Evolutionary conservation across 2,329 filamentous ascomycete species (phyloP).

Genomic region (Conoideocrella luteorostrata): DNA sequence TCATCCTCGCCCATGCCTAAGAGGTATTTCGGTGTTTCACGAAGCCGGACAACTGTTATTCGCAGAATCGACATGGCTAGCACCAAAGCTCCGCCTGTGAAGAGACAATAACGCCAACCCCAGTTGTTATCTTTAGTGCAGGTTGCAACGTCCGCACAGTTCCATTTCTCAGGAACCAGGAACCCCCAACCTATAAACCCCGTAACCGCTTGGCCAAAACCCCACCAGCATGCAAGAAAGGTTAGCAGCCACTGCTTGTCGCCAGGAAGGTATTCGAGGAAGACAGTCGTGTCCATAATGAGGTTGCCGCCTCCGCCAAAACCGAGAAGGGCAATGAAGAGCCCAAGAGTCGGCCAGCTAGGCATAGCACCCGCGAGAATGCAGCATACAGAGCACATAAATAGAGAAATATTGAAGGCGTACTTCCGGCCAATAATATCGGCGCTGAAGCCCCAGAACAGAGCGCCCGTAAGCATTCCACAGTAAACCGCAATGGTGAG

Average conservation of each 20-base stretch:
- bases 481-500: constrained; percentile 57
- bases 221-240: constrained; percentile 43
- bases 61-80: constrained; percentile 38
- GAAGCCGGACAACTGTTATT: constrained; percentile 38
- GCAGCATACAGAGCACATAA: constrained; percentile 50
- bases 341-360: constrained; percentile 57
- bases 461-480: constrained; percentile 47
- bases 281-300: constrained; percentile 44
- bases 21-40: constrained; percentile 44
- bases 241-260: constrained; percentile 42
- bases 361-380: constrained; percentile 62
- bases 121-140: constrained; percentile 39
- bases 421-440: constrained; percentile 62
- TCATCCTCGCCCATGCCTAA: constrained; percentile 39
- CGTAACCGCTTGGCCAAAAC: constrained; percentile 42
- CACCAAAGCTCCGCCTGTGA: constrained; percentile 38
- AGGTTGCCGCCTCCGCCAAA: constrained; percentile 53
- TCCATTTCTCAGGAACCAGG: constrained; percentile 42
- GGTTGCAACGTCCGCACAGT: constrained; percentile 35
- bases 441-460: constrained; percentile 63
- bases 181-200: constrained; percentile 39
- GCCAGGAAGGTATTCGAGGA: constrained; percentile 44
- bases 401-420: constrained; percentile 62
- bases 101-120: constrained; percentile 43
- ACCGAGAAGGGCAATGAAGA: constrained; percentile 56